Evolutionary conservation across 2,329 filamentous ascomycete genomes (phyloP).

Genomic region (Meredithiella fracta): DNA sequence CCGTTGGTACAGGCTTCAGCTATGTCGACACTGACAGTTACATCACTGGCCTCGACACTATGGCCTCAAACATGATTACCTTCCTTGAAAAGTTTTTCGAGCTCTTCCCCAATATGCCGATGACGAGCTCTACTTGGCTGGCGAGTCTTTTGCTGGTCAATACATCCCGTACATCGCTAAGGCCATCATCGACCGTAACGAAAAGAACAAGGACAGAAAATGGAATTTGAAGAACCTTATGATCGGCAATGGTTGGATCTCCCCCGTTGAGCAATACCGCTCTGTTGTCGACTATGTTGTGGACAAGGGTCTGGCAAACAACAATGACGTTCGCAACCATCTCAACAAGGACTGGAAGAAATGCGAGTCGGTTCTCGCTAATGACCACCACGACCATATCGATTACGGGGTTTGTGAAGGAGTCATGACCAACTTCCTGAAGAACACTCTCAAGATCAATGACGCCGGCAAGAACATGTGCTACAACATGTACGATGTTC

Average conservation of each 20-base stretch:
- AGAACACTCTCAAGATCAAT: slow-evolving; percentile 35
- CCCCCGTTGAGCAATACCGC: slow-evolving; percentile 75
- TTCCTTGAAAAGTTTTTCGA: slow-evolving; percentile 88
- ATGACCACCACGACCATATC: slow-evolving; percentile 34
- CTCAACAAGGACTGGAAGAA: slow-evolving; percentile 52
- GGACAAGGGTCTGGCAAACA: slow-evolving; percentile 38
- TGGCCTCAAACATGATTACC: slow-evolving; percentile 72
- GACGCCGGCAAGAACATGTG: slow-evolving; percentile 41
- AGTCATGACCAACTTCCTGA: slow-evolving; percentile 58
- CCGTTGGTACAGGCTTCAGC: slow-evolving; percentile 90
- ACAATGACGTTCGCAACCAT: slow-evolving; percentile 34
- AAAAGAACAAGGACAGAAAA: slow-evolving; percentile 27
- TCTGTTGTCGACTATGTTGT: slow-evolving; percentile 70
- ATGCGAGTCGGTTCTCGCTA: slow-evolving; percentile 47
- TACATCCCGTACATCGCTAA: slow-evolving; percentile 95
- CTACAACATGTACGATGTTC: slow-evolving; percentile 94
- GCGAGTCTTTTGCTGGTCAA: slow-evolving; percentile 88
- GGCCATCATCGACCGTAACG: slow-evolving; percentile 77
- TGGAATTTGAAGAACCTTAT: slow-evolving; percentile 78
- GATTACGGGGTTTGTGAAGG: slow-evolving; percentile 57
- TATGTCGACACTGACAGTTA: slow-evolving; percentile 85
- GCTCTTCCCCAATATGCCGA: slow-evolving; percentile 82
- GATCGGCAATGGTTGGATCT: slow-evolving; percentile 97
- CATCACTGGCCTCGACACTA: slow-evolving; percentile 67
- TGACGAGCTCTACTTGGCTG: slow-evolving; percentile 90